Evolutionary conservation across 768 basidiomycete species (phyloP), one percentile per base, ranked within the genome.

Genomic region (Cubamyces sp.): DNA sequence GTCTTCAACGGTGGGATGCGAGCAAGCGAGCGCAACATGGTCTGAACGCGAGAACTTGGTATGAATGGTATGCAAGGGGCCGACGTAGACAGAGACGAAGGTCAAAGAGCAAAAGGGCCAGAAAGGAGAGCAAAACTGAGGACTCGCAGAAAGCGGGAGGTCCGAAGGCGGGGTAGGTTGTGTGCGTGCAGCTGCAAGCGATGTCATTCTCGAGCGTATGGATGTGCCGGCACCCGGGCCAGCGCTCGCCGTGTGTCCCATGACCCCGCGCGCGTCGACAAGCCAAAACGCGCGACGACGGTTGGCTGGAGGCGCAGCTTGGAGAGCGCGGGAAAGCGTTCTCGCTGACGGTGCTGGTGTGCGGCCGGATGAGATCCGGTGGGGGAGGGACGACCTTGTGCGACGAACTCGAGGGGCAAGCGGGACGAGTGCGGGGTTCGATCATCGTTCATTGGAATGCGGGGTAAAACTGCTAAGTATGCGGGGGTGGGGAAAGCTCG

Each of bases 341-440:
- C 26, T 26, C 3, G 54, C 54, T 25, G 54, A 41, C 14, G 41
- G 43, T 54, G 42, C n/a, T n/a, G 28, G 26, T 28, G 43, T 41
- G 54, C 42, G 42, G n/a, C 45, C 55, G 55, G 55, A 56, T 56
- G 55, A 56, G 55, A 56, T 56, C 55, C 55, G 55, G 45, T n/a
- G 45, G 55, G 45, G 45, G 23, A 21, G 25, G 26, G 15, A 14
- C 28, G 19, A 34, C 14, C 18, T 19, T 37, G n/a, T n/a, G n/a
- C n/a, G 15, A 14, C 28, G 19, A 34, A 7, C 18, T 19, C 19
- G 49, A 28, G 26, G 28, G 15, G 6, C 30, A 9, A 8, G 49
- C 51, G 15, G 30, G 28, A 11, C 34, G 5, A 28, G 30, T 21
- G 50, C 50, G 50, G 50, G 50, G 50, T 25, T 15, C 39, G 51